Evolutionary conservation across 345 rosid genomes (phyloP).

Genomic region (Zanthoxylum bungeanum): DNA sequence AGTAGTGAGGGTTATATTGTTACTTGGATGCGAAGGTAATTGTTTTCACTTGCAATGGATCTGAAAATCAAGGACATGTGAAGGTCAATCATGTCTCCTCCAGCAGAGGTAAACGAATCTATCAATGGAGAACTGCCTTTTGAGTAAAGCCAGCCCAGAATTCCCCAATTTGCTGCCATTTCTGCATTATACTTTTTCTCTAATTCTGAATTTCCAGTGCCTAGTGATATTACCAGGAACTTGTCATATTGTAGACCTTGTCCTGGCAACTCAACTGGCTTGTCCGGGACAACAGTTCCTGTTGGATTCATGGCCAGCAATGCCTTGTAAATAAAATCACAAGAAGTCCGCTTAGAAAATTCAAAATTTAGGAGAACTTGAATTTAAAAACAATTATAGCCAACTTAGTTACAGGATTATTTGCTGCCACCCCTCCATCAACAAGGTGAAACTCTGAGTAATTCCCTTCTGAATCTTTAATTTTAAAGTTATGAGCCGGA

Average conservation of each 20-base stretch:
- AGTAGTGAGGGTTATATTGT: not conserved
- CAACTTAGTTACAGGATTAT: slow-evolving; percentile 20
- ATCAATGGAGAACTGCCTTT: slow-evolving; percentile 18
- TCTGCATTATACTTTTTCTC: slow-evolving; percentile 19
- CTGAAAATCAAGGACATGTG: slow-evolving; percentile 26
- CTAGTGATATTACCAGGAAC: slow-evolving; percentile 27
- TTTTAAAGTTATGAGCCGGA: slow-evolving; percentile 11
- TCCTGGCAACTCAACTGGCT: slow-evolving; percentile 10
- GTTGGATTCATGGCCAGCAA: slow-evolving; percentile 27
- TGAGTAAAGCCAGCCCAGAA: slow-evolving; percentile 26
- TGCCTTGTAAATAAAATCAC: slow-evolving; percentile 1
- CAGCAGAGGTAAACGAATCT: slow-evolving; percentile 26
- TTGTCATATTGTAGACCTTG: slow-evolving; percentile 16
- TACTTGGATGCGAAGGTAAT: slow-evolving; percentile 33
- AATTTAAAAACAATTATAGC: no score
- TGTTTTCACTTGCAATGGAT: slow-evolving; percentile 19
- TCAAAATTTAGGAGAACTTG: no score
- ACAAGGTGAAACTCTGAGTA: slow-evolving; percentile 13
- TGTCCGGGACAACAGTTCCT: slow-evolving; percentile 12
- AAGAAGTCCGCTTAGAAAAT: not conserved
- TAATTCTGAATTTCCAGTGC: slow-evolving; percentile 22
- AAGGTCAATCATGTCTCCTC: slow-evolving; percentile 29
- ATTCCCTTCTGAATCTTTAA: slow-evolving; percentile 22
- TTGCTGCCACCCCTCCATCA: slow-evolving; percentile 24
- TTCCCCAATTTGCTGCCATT: slow-evolving; percentile 32